Base-by-base conservation (phyloP, 305 asterid genomes). In the Fraxinus platypoda region DNA sequence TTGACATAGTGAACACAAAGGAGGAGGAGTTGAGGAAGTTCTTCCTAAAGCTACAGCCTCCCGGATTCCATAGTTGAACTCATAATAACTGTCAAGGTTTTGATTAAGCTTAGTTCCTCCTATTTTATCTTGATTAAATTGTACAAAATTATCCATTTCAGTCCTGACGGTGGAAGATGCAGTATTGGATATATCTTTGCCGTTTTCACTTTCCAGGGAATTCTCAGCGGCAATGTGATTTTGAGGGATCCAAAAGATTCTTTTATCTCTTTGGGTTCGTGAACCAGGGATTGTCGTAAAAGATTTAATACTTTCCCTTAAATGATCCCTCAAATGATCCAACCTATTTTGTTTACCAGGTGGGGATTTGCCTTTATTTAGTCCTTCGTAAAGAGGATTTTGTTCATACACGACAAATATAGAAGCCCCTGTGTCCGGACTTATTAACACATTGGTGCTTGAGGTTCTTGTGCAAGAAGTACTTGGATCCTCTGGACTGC, bases 301-400 rank as follows among this genome's bases (percentile, higher is more conserved):
- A 64, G 83, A 31, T 71, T 84, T 80, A 54, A 81, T 82, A 81
- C 87, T 88, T 83, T 89, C 90, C 82, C 83, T 79, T 52, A 80
- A 31, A 79, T 81, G 85, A 72, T 85, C 83, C 21, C 41, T 37
- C 7, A 37, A 37, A 37, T 37, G 49, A 41, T 9, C 49, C 49
- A 64, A n/a, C 12, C 74, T 59, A 75, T 85, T 85, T 75, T 33
- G 83, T 78, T 77, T 76, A 84, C 37, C 41, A 25, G 87, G 84
- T 80, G 83, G 75, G 82, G 74, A 54, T 70, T 84, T 83, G 54
- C 83, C 88, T 66, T 79, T 90, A 82, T 79, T 64, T 19, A 76
- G 31, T 83, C 91, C 88, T 81, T 93, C 97, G 71, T 88, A 93
- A 62, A 95, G 94, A 49, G 97, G 98, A 86, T 95, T 95, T 77